These are phyloP conservation scores for Syzygium aromaticum DNA, from an alignment of 345 rosid genomes.

Conservation along the genomic window DNA sequence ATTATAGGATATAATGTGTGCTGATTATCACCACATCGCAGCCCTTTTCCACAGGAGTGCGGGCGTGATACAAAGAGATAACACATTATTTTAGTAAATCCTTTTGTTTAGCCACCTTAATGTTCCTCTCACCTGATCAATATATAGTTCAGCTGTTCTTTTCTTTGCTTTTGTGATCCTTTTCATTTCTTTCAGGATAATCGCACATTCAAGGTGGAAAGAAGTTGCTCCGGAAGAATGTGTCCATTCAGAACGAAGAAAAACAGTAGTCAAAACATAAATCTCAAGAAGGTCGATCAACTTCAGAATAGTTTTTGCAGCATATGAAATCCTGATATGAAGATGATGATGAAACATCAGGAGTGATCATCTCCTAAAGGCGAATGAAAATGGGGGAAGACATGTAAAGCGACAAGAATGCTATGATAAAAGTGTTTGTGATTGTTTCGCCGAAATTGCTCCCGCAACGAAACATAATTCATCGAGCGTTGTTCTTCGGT, in stretches of 20 bases:
- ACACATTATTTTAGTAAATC: background rate
- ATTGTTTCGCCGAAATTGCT: too few species aligned
- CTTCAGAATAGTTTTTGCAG: too few species aligned
- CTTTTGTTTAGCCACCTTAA: background rate
- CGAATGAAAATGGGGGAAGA: too few species aligned
- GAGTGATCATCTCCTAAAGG: too few species aligned
- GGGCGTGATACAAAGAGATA: background rate
- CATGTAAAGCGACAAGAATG: too few species aligned
- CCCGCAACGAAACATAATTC: too few species aligned
- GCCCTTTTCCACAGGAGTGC: background rate
- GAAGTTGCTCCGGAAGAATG: background rate
- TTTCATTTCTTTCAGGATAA: background rate
- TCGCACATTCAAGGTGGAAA: background rate
- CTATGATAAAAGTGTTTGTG: too few species aligned
- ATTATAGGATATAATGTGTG: background rate
- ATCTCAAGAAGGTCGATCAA: too few species aligned
- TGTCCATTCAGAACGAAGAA: background rate
- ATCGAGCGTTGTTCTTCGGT: too few species aligned
- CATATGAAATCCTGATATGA: too few species aligned
- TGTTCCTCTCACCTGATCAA: background rate
- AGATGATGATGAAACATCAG: too few species aligned
- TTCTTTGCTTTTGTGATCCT: background rate
- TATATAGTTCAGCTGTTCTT: background rate
- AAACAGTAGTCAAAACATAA: background rate
- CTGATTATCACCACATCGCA: background rate